Evolutionary conservation across 208 protist species (phyloP), one percentile per base, ranked within the genome.

Genomic region (Willaertia magna): DNA sequence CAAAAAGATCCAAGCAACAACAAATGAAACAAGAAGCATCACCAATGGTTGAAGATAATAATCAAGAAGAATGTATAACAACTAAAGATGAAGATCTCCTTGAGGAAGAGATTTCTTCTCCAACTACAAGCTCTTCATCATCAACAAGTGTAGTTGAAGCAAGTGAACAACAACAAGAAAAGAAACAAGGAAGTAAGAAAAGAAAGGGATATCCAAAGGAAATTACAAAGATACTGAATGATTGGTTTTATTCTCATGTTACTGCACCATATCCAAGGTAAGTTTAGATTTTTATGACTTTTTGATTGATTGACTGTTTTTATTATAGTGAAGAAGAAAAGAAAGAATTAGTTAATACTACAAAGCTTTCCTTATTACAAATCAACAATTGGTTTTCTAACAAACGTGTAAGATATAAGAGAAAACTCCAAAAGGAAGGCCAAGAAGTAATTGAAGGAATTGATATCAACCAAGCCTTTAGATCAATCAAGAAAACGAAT

Each of bases 341-440:
- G 42, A 78, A 78, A 11, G 42, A n/a, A 78, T 30, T 78, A 22
- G 30, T 40, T n/a, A 44, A 78, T 78, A 26, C 42, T 44, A 46
- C 40, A 2, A 46, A 11, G 6, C 30, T 78, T 11, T n/a, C 74
- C 26, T 39, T 78, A 39, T n/a, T 78, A 11, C 74, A 78, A 46
- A 42, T 78, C 22, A 78, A 78, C 74, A 78, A 78, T 78, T 78
- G 74, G 74, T 78, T 78, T 39, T 78, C 74, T 11, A 78, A 78
- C 34, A 78, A 78, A 39, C 42, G 74, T 44, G 42, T 78, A 39
- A 12, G 74, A 22, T 40, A 78, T 14, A 78, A 78, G 74, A 78
- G 42, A 78, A 78, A 78, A n/a, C 42, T 47, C 34, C 42, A 42
- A 78, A 78, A 42, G 40, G 55, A 67, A 67, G 55, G 55, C 12